These are phyloP conservation scores for Dioscorea cayenensis DNA, from an alignment of 116 monocot species.

Conservation along the genomic window DNA sequence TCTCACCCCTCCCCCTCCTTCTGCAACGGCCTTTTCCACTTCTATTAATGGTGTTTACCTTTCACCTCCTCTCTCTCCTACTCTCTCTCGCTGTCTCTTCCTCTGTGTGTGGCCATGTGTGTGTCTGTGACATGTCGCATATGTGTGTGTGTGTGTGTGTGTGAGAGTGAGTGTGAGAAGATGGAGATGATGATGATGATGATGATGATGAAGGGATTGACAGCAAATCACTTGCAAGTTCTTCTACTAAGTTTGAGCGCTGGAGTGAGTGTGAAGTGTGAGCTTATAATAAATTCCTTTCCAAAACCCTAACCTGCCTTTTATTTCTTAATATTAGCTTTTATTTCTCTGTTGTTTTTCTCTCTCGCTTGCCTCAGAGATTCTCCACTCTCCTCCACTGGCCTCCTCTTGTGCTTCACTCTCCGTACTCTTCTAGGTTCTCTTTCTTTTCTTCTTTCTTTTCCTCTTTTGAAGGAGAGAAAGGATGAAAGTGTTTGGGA, in stretches of 20 bases:
- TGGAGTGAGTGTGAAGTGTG: background rate
- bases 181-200: too few relatives aligned
- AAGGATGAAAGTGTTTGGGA: background rate
- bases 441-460: background rate
- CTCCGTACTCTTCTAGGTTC: background rate
- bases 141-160: too few relatives aligned
- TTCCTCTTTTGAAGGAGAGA: background rate
- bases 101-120: too few relatives aligned
- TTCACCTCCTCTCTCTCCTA: background rate
- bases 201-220: too few relatives aligned
- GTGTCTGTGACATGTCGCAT: too few relatives aligned
- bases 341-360: background rate
- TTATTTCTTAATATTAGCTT: background rate
- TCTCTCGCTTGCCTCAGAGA: conserved; percentile 20
- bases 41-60: background rate
- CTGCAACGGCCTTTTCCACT: background rate
- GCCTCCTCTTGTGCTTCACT: conserved; percentile 4
- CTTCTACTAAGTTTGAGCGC: background rate
- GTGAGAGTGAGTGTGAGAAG: too few relatives aligned
- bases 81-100: too few relatives aligned
- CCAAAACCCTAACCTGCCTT: background rate
- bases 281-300: background rate
- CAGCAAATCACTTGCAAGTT: too few relatives aligned
- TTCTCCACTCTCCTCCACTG: conserved; percentile 9
- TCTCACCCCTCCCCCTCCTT: background rate